Conservation (phyloP, 2,329 filamentous ascomycete species). For the Pseudophaeomoniella oleicola region DNA sequence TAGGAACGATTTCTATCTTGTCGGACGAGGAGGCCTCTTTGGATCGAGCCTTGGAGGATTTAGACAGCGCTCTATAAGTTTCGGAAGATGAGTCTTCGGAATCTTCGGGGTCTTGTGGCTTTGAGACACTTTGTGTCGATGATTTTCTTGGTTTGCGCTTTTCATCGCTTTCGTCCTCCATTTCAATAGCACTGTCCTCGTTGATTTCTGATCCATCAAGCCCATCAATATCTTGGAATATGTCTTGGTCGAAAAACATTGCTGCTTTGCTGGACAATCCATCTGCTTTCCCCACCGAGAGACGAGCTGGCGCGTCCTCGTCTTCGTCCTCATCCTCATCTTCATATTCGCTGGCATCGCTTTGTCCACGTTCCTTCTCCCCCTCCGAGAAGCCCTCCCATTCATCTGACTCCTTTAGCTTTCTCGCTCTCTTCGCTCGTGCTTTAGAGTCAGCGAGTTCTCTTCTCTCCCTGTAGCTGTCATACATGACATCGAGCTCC, state of each 20-base stretch:
- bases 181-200: conserved; percentile 20
- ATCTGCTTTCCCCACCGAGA: conserved; percentile 8
- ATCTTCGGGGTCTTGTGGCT: conserved; percentile 19
- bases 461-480: conserved; percentile 67
- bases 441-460: conserved; percentile 73
- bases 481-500: conserved; percentile 79
- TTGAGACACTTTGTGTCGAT: conserved; percentile 9
- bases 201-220: conserved; percentile 40
- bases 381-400: conserved; percentile 78
- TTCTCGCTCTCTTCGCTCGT: conserved; percentile 74
- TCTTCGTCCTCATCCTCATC: conserved; percentile 21
- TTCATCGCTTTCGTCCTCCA: conserved; percentile 16
- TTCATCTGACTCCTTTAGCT: conserved; percentile 70
- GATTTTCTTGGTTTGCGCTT: conserved; percentile 8
- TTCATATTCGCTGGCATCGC: conserved; percentile 17
- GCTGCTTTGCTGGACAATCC: conserved; percentile 73
- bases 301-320: conserved; percentile 44
- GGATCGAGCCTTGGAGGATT: conserved; percentile 3
- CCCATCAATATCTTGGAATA: conserved; percentile 71
- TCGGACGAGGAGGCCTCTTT: conserved; percentile 2
- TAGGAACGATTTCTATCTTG: neutral
- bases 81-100: conserved; percentile 15
- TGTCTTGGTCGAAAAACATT: conserved; percentile 85
- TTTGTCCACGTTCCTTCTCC: conserved; percentile 46
- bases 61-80: neutral